These are phyloP conservation scores for Botryotinia globosa DNA, from an alignment of 2,329 filamentous ascomycete species.

Conservation along the genomic window DNA sequence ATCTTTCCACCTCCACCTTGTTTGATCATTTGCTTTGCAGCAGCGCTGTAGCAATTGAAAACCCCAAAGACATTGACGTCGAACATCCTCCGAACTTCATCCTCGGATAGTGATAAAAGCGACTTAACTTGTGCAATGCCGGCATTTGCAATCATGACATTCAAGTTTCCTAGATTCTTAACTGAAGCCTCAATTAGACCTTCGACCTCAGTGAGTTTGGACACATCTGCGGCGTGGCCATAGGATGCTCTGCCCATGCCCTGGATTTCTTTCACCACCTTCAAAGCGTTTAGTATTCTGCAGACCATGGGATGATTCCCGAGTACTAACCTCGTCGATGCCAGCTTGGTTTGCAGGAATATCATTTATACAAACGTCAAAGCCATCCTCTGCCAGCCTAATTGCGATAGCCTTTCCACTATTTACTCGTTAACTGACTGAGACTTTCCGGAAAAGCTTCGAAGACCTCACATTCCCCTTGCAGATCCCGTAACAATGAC, in stretches of 20 bases:
- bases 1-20: slow-evolving; percentile 49
- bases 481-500: slow-evolving; percentile 43
- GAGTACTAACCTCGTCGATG: slow-evolving; percentile 46
- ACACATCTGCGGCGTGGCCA: slow-evolving; percentile 59
- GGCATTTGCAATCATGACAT: slow-evolving; percentile 38
- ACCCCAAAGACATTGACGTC: slow-evolving; percentile 63
- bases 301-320: neutral
- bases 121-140: slow-evolving; percentile 36
- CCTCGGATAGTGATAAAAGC: slow-evolving; percentile 32
- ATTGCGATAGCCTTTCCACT: slow-evolving; percentile 62
- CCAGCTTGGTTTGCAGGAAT: slow-evolving; percentile 50
- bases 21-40: slow-evolving; percentile 62
- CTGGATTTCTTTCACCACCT: slow-evolving; percentile 51
- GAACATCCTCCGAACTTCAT: slow-evolving; percentile 50
- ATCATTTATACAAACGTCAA: slow-evolving; percentile 65
- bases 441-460: slow-evolving; percentile 1
- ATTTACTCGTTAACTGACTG: neutral
- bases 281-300: neutral
- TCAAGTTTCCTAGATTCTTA: slow-evolving; percentile 32
- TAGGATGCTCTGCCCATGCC: slow-evolving; percentile 51
- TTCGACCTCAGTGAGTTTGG: slow-evolving; percentile 35
- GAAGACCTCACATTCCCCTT: slow-evolving; percentile 41
- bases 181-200: slow-evolving; percentile 32
- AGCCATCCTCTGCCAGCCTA: slow-evolving; percentile 62
- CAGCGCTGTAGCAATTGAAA: slow-evolving; percentile 62